A percentile compares a stretch with the other conserved stretches of the same genome.
Conservation (phyloP, 306 rosid species). For the Rosa persica region DNA sequence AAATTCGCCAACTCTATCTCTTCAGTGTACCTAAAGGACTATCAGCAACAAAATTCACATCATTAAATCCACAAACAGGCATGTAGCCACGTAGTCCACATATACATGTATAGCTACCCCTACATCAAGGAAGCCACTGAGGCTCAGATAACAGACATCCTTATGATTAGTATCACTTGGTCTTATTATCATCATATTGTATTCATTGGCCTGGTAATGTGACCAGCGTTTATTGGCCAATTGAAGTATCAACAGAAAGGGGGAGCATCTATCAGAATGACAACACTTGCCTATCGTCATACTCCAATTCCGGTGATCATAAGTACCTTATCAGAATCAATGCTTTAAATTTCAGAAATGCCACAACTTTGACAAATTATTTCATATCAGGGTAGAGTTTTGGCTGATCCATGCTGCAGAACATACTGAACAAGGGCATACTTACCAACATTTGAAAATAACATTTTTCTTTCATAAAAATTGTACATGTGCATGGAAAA, state of each 20-base stretch:
- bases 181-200: not conserved
- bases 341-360: not conserved
- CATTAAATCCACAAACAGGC: no score
- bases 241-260: not conserved
- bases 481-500: not conserved
- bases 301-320: not conserved
- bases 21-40: no score
- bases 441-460: not conserved
- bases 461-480: not conserved
- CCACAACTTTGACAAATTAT: not conserved
- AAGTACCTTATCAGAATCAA: not conserved
- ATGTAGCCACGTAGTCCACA: no score
- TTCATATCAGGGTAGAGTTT: not conserved
- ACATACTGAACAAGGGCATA: not conserved
- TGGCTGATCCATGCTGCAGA: not conserved
- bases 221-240: not conserved
- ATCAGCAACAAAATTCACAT: no score
- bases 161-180: not conserved
- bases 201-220: not conserved
- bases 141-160: not conserved
- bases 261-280: not conserved
- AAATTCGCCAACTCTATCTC: no score
- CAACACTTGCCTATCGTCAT: not conserved
- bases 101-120: not conserved
- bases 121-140: not conserved